Evolutionary conservation across 352 stramenopile species (phyloP), one percentile per base, ranked within the genome.

Genomic region (Pythium biforme): DNA sequence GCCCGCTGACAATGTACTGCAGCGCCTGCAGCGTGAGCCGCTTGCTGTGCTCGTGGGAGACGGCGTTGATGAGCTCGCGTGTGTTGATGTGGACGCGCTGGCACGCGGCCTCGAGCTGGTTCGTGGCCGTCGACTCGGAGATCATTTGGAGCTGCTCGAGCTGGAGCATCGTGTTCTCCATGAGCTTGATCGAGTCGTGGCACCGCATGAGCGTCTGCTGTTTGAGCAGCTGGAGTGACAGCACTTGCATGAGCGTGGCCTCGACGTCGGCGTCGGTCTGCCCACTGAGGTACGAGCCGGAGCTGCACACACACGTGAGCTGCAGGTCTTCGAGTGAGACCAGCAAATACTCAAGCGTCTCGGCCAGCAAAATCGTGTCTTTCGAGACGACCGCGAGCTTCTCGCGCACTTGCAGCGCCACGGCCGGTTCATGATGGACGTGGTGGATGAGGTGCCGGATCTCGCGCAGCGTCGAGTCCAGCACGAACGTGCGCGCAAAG

Each of bases 391-490:
- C 87, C 6, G 83, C 92, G 15, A 99, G 91, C 64, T 97, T 84
- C 60, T 97, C 81, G n/a, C 94, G 80, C 55, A 98, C 96, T 34
- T 87, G 57, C 4, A 87, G 68, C 10, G 95, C 81, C 17, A 80
- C 81, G 4, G 78, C 90, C 6, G 94, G 96, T 66, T 99, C 92
- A 0, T 75, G 76, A 45, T 94, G 73, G 11, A 95, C 83, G 3
- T 76, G 72, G 43, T 97, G 90, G 46, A 99, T 91, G 20, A 98
- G 80, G 33, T 86, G 68, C 25, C 94, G 88, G 20, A 97, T 96
- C n/a, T 95, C 89, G 60, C 98, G 96, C 62, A 99, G 88, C 37
- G 97, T 96, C 46, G 97, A 96, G 53, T 96, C 96, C 12, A 99
- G 73, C 54, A 99, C 96, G 70, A 97, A 98, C 22, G 98, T 92